phyloP scores from a whole-genome alignment of 768 basidiomycete species.

The Amanita polypyramis region DNA sequence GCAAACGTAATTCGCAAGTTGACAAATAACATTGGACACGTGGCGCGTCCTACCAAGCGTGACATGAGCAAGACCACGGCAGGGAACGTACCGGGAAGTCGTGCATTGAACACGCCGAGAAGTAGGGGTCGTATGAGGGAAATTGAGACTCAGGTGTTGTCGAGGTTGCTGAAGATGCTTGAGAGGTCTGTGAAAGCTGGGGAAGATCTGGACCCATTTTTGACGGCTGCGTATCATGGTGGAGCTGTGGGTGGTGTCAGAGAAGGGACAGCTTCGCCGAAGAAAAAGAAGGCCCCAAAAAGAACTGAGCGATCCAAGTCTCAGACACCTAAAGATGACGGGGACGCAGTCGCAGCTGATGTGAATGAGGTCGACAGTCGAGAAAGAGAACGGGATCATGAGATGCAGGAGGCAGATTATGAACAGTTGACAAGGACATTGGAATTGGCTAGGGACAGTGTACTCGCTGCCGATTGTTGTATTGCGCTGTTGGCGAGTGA shows the following conservation, averaged over 20 bases:
- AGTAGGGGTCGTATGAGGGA: constrained; percentile 52
- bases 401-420: constrained; percentile 35
- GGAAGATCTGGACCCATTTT: constrained; percentile 68
- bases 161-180: constrained; percentile 63
- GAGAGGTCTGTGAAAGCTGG: constrained; percentile 71
- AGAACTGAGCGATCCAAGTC: constrained; percentile 36
- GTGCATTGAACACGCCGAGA: constrained; percentile 34
- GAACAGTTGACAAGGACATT: constrained; percentile 41
- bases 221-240: neutral
- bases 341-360: constrained; percentile 17
- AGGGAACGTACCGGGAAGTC: constrained; percentile 32
- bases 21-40: constrained; percentile 55
- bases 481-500: constrained; percentile 71
- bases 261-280: constrained; percentile 29
- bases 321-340: constrained; percentile 27
- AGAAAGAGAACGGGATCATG: constrained; percentile 10
- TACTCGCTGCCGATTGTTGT: constrained; percentile 77
- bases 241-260: neutral
- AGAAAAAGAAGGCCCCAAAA: constrained; percentile 48
- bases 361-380: constrained; percentile 12
- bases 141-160: constrained; percentile 51
- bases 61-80: constrained; percentile 3
- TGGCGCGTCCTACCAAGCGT: constrained; percentile 61
- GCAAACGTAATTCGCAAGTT: constrained; percentile 54
- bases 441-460: constrained; percentile 59